Percentiles rank a stretch among this genome's conserved stretches.
Conservation (phyloP, 352 stramenopile genomes). For the Plasmopara viticola region DNA sequence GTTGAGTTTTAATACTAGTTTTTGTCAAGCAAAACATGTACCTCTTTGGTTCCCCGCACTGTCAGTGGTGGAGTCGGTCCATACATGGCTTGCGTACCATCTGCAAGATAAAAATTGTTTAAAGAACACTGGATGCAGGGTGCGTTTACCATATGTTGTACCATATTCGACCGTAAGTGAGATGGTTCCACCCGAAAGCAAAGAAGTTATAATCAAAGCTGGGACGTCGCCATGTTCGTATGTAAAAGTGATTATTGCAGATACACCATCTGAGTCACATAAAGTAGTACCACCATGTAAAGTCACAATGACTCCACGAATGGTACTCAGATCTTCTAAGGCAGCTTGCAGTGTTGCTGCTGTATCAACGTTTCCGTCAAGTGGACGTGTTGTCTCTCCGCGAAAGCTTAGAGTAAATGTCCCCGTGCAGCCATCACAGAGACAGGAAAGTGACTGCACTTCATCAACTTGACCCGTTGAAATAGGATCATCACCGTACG, state of each 20-base stretch:
- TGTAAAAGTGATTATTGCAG: conserved; percentile 57
- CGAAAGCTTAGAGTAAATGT: conserved; percentile 61
- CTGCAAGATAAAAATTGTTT: conserved; percentile 10
- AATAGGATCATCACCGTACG: conserved; percentile 80
- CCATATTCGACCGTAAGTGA: conserved; percentile 36
- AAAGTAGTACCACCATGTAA: conserved; percentile 38
- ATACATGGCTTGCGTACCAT: conserved; percentile 29
- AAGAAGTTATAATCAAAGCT: conserved; percentile 29
- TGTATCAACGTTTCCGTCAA: conserved; percentile 39
- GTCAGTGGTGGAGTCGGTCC: conserved; percentile 27
- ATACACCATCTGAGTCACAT: conserved; percentile 49
- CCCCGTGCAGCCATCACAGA: conserved; percentile 46
- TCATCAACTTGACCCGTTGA: conserved; percentile 71
- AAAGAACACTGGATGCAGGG: neutral
- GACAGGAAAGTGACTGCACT: conserved; percentile 70
- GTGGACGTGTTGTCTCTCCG: conserved; percentile 38
- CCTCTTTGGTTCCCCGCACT: conserved; percentile 55
- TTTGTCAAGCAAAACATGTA: conserved; percentile 3
- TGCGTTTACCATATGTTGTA: conserved; percentile 1
- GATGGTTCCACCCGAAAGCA: conserved; percentile 26
- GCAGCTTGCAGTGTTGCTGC: conserved; percentile 38
- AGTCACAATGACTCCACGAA: conserved; percentile 42
- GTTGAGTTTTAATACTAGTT: no score
- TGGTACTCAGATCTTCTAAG: conserved; percentile 42
- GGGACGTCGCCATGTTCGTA: conserved; percentile 64